Evolutionary conservation across 495 filamentous ascomycete species (phyloP).

Genomic region (Stereocaulon alpinum): DNA sequence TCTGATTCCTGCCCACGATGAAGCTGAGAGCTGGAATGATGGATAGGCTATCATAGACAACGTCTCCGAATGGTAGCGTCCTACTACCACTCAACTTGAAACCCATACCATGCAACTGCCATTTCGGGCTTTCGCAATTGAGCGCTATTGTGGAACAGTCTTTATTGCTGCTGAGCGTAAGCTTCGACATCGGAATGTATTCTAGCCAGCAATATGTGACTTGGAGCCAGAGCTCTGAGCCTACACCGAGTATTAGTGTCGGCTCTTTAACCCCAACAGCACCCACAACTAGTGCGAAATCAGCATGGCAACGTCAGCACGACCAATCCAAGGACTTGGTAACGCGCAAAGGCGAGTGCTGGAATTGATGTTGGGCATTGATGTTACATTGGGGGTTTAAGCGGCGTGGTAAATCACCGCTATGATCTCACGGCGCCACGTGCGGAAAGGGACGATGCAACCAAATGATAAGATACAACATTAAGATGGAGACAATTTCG

Average conservation of each 20-base stretch:
- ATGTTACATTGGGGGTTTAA: constrained; percentile 4
- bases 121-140: background rate
- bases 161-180: background rate
- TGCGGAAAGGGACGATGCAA: background rate
- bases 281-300: background rate
- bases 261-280: background rate
- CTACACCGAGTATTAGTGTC: background rate
- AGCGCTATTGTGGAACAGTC: background rate
- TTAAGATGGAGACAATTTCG: background rate
- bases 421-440: background rate
- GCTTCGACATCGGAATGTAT: background rate
- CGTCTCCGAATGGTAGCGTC: background rate
- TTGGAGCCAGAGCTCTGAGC: background rate
- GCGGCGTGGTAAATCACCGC: background rate
- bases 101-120: constrained; percentile 3
- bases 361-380: background rate
- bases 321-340: background rate
- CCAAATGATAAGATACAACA: background rate
- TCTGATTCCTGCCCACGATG: background rate
- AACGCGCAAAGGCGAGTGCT: background rate
- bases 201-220: background rate
- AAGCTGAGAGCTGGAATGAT: background rate
- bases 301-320: background rate
- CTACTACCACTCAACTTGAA: background rate
- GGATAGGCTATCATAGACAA: background rate